Base-by-base conservation (phyloP, 2,329 filamentous ascomycete genomes). In the Pseudocercospora fijiensis region DNA sequence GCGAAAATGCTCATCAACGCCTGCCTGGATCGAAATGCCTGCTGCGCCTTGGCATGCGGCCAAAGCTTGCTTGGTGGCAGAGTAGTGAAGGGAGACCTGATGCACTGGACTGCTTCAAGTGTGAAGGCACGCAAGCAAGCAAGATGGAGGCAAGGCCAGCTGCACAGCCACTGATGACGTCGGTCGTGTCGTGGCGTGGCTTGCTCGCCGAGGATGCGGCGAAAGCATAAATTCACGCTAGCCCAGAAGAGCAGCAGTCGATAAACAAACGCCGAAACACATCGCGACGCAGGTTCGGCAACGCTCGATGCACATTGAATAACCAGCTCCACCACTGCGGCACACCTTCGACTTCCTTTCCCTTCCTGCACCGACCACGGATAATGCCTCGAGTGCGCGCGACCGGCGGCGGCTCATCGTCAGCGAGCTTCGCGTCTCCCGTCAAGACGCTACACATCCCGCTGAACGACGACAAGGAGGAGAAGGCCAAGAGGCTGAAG, bases 391-490 rank as follows among this genome's bases (percentile, higher is more conserved):
- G 75, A 65, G 71, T 74, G 61, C 70, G 82, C 61, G 70, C 71
- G 53, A 80, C 62, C 81, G 81, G 74, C 70, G 53, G 28, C 28
- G 71, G 78, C 80, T 59, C 76, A 72, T 57, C 79, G 79, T 55
- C 84, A 81, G 65, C 82, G 81, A 69, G 66, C 68, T 83, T 82
- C 69, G 84, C 83, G 71, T 80, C 82, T 24, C 81, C 82, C 41
- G 75, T 82, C 66, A 84, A 83, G 79, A 65, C 62, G 41, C 58
- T 52, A 72, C 96, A 92, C 76, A 96, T 99, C 65, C 93, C 95
- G 37, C 86, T 99, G 67, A 98, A 98, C 81, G 95, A 99, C 81
- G 95, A 99, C 83, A 88, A 87, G 65, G 87, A 89, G 71, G 95
- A 99, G 80, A 96, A 96, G 78, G 93, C 92, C 56, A 89, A 89